phyloP scores from a whole-genome alignment of 2,329 filamentous ascomycete species.

The Paecilomyces fulvus region DNA sequence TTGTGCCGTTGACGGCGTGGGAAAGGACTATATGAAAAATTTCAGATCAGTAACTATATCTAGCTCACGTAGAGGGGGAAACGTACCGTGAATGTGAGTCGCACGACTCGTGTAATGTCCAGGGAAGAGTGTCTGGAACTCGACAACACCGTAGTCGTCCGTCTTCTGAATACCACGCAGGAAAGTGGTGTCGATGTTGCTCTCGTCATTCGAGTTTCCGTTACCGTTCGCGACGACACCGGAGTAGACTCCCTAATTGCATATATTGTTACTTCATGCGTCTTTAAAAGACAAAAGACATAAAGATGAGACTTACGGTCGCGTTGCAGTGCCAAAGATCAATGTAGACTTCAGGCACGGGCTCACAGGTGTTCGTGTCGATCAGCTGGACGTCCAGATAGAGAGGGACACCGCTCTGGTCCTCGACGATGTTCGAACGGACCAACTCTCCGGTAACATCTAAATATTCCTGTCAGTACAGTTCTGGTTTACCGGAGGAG shows the following conservation, averaged over 20 bases:
- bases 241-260: slow-evolving; percentile 28
- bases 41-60: not conserved
- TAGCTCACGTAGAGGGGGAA: not conserved
- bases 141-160: slow-evolving; percentile 33
- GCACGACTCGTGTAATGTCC: slow-evolving; percentile 38
- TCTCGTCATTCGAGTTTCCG: slow-evolving; percentile 27
- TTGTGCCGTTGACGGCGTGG: slow-evolving; percentile 21
- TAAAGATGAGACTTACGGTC: slow-evolving; percentile 15
- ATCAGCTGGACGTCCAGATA: slow-evolving; percentile 35
- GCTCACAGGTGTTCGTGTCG: slow-evolving; percentile 35
- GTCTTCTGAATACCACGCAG: slow-evolving; percentile 39
- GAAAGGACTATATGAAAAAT: slow-evolving; percentile 19
- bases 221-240: slow-evolving; percentile 29
- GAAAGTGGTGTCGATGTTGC: slow-evolving; percentile 35
- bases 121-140: slow-evolving; percentile 37
- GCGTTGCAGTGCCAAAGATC: slow-evolving; percentile 37
- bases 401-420: slow-evolving; percentile 30
- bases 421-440: slow-evolving; percentile 29
- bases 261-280: not conserved
- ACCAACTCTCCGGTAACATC: slow-evolving; percentile 29
- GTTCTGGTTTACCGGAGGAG: not conserved
- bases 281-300: not conserved
- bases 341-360: slow-evolving; percentile 25
- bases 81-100: slow-evolving; percentile 26
- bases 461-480: slow-evolving; percentile 1